A percentile compares a stretch with the other conserved stretches of the same genome.
Conservation (phyloP, 2,329 filamentous ascomycete genomes). For the Alternaria novae-zelandiae region DNA sequence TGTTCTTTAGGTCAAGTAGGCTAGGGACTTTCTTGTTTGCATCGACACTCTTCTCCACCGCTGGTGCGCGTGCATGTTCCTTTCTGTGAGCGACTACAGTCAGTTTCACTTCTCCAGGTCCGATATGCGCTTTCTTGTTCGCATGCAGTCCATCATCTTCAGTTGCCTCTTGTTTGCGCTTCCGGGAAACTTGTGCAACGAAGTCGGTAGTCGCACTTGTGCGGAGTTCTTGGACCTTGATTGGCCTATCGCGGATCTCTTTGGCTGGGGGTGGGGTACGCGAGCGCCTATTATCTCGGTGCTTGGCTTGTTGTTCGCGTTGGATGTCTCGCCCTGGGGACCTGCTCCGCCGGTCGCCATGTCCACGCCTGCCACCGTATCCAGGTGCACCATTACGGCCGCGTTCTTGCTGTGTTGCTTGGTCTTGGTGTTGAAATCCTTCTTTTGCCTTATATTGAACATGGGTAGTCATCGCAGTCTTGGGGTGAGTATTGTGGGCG, state of each 20-base stretch:
- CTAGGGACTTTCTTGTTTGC: not conserved
- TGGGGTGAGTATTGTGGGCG: not conserved
- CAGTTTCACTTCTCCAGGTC: not conserved
- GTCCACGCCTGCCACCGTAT: not conserved
- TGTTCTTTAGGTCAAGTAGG: not conserved
- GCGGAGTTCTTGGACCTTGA: not conserved
- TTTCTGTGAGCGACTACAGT: not conserved
- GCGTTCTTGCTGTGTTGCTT: not conserved
- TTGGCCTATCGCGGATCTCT: not conserved
- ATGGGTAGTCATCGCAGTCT: not conserved
- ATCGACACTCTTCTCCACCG: not conserved
- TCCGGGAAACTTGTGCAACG: not conserved
- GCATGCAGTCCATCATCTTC: not conserved
- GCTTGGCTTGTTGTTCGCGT: not conserved
- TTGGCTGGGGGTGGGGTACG: not conserved
- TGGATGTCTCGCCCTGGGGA: not conserved
- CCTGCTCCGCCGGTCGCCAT: not conserved
- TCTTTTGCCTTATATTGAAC: not conserved
- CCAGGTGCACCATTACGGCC: not conserved
- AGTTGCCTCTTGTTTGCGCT: not conserved
- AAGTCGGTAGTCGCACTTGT: not conserved
- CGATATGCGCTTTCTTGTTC: not conserved
- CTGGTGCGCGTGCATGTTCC: not conserved
- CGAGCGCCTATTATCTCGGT: not conserved
- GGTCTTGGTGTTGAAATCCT: not conserved